A percentile compares a stretch with the other conserved stretches of the same genome.
Evolutionary conservation across 225 moss, liverwort and hornwort genomes (phyloP).

Genomic region (Lunularia cruciata): DNA sequence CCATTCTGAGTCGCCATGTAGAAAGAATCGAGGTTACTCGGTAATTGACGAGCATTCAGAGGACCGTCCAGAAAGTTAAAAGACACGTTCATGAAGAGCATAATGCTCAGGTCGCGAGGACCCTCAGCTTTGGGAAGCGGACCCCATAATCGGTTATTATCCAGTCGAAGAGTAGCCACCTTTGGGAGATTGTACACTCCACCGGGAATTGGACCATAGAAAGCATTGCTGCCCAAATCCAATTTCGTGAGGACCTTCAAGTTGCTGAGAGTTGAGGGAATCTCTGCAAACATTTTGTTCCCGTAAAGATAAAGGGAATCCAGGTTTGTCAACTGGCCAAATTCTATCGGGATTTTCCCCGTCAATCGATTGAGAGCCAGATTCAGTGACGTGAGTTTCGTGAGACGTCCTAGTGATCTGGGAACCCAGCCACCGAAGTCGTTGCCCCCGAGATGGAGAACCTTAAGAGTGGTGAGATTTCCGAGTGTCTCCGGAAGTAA

Average conservation of each 20-base stretch:
- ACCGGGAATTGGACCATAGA: not conserved
- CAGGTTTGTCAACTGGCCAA: not conserved
- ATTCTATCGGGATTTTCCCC: not conserved
- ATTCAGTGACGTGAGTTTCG: not conserved
- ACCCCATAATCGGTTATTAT: not conserved
- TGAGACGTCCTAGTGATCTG: not conserved
- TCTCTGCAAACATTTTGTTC: not conserved
- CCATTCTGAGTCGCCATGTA: too few relatives aligned
- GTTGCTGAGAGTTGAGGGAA: not conserved
- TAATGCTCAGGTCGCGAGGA: not conserved
- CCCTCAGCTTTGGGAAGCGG: not conserved
- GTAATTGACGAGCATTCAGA: not conserved
- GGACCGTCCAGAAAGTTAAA: not conserved
- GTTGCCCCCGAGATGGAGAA: not conserved
- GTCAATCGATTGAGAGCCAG: not conserved
- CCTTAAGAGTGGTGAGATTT: not conserved
- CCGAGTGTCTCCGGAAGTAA: not conserved
- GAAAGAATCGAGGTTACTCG: too few relatives aligned
- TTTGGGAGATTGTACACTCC: not conserved
- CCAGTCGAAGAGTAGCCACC: not conserved
- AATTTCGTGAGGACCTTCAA: not conserved
- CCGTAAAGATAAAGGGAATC: not conserved
- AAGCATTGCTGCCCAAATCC: not conserved
- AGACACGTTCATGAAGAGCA: not conserved
- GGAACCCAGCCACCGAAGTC: not conserved